Conservation (phyloP, 2,329 filamentous ascomycete genomes). For the Biscogniauxia sp. region DNA sequence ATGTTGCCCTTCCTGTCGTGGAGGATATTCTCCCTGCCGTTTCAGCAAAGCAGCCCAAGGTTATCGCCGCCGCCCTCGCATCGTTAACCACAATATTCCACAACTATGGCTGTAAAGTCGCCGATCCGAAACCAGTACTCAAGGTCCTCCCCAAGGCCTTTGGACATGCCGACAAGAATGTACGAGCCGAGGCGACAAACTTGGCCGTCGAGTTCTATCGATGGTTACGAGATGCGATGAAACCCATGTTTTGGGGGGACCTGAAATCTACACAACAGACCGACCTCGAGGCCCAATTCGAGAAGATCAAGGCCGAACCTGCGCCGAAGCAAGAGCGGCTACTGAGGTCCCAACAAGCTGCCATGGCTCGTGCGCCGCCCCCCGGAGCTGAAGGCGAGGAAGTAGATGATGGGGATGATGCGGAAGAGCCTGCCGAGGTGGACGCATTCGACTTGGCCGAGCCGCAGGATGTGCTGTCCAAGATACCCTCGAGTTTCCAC, state of each 20-base stretch:
- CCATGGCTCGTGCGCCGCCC: constrained; percentile 66
- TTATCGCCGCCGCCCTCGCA: constrained; percentile 35
- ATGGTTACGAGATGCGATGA: constrained; percentile 97
- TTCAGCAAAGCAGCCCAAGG: constrained; percentile 40
- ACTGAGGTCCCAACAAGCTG: constrained; percentile 84
- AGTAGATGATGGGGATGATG: constrained; percentile 56
- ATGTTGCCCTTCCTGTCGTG: constrained; percentile 79
- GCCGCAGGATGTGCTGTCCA: constrained; percentile 80
- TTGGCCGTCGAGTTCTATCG: constrained; percentile 92
- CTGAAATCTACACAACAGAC: constrained; percentile 93
- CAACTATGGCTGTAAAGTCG: constrained; percentile 90
- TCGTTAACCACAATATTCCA: constrained; percentile 84
- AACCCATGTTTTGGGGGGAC: constrained; percentile 95
- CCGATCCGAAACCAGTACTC: constrained; percentile 88
- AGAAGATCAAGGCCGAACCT: constrained; percentile 85
- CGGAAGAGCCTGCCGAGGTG: constrained; percentile 67
- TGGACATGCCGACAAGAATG: constrained; percentile 96
- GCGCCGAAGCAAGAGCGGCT: constrained; percentile 87
- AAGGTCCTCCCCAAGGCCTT: constrained; percentile 89
- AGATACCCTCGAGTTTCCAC: constrained; percentile 76
- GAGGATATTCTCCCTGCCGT: constrained; percentile 73
- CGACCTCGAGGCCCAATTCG: constrained; percentile 91
- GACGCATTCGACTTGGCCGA: constrained; percentile 82
- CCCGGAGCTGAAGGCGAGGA: constrained; percentile 56
- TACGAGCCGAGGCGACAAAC: constrained; percentile 88